Evolutionary conservation across 2,329 filamentous ascomycete genomes (phyloP), one percentile per base, ranked within the genome.

Genomic region (Boeremia exigua): DNA sequence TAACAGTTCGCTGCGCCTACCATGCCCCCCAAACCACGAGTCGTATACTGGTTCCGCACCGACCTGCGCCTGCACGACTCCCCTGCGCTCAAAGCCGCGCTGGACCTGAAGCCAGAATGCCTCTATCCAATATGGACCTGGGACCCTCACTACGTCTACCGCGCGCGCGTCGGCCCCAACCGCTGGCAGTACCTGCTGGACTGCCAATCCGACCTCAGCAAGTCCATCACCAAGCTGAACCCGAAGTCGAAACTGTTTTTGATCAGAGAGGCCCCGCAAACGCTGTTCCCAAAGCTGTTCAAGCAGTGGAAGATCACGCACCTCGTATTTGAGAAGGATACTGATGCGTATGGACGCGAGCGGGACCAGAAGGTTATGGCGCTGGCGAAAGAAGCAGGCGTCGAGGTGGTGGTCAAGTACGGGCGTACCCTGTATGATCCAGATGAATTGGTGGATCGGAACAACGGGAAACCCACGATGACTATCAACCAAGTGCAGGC

Each of bases 71-170:
- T 93, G 2, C 89, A 92, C 75, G 90, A 92, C 73, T 91, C 88
- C 0, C 89, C 89, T 8, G 89, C 88, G 1, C 78, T 93, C 25
- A 82, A 87, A 70, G 88, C 88, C 2, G 90, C 90, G 0, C 75
- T 93, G 7, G 87, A 89, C 54, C 79, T 92, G 6, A 80, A 89
- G 0, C 88, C 89, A 1, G 82, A 83, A 48, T 85, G 83, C 17
- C 78, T 93, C 25, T 92, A 88, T 79, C 89, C 89, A 0, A 83
- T 92, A 40, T 93, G 90, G 81, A 91, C 87, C 4, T 93, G 89
- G 88, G 89, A 92, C 70, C 89, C 89, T 53, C 88, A 92, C 71
- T 92, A 92, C 69, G 88, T 92, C 25, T 92, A 91, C 70, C 82
- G 82, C 29, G 85, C 87, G 1, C 82, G 89, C 54, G 88, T 88